Percentiles rank a stretch among this genome's conserved stretches.
phyloP scores from a whole-genome alignment of 2,329 filamentous ascomycete genomes.

The Lecanoromycetidae sp. region DNA sequence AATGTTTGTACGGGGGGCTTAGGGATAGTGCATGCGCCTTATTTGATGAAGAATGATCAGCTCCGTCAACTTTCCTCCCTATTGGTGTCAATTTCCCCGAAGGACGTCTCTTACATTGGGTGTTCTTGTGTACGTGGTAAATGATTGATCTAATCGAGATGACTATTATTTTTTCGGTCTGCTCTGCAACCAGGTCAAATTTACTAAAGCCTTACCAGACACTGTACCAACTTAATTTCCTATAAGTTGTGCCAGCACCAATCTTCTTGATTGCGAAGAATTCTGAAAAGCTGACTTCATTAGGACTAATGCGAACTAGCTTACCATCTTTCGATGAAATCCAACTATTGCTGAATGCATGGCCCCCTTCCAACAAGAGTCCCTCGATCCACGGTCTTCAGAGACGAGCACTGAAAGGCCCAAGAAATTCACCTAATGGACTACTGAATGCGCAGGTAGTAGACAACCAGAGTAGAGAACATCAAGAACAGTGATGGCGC shows the following conservation, averaged over 20 bases:
- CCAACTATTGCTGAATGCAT: constrained; percentile 13
- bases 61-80: constrained; percentile 21
- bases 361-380: constrained; percentile 10
- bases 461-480: background rate
- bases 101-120: constrained; percentile 22
- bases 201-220: constrained; percentile 30
- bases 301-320: background rate
- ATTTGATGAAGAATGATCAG: constrained; percentile 25
- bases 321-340: constrained; percentile 14
- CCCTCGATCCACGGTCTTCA: constrained; percentile 16
- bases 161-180: constrained; percentile 28
- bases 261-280: constrained; percentile 20
- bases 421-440: constrained; percentile 21
- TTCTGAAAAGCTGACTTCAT: constrained; percentile 8
- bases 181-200: constrained; percentile 31
- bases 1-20: constrained; percentile 18
- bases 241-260: constrained; percentile 29
- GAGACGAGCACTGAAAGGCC: constrained; percentile 22
- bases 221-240: constrained; percentile 32
- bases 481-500: background rate
- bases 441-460: background rate
- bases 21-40: constrained; percentile 26
- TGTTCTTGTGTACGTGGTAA: constrained; percentile 28
- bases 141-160: constrained; percentile 29
- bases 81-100: constrained; percentile 26